Percentiles rank a stretch among this genome's conserved stretches.
Conservation (phyloP, 108 stramenopile species). For the Chaetoceros tenuissimus region DNA sequence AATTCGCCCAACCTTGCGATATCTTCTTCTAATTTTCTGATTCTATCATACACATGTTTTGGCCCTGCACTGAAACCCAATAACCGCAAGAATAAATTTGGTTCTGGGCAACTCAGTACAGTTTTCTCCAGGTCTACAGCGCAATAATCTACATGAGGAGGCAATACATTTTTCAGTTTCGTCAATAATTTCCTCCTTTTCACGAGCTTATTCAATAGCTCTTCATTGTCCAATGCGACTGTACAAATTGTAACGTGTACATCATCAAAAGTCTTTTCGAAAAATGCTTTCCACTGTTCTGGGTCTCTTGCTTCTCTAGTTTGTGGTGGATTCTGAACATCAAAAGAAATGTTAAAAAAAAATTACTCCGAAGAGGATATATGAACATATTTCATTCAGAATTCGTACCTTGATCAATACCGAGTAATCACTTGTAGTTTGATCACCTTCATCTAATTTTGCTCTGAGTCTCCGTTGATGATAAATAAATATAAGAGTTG, state of each 20-base stretch:
- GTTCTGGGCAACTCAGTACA: neutral
- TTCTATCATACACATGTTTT: neutral
- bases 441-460: conserved; percentile 33
- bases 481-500: conserved; percentile 16
- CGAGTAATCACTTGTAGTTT: conserved; percentile 60
- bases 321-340: conserved; percentile 18
- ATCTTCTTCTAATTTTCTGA: conserved; percentile 24
- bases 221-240: conserved; percentile 20
- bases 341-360: neutral
- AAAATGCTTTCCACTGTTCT: conserved; percentile 58
- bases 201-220: conserved; percentile 9
- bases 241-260: conserved; percentile 15
- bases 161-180: conserved; percentile 4
- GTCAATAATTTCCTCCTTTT: conserved; percentile 7
- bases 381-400: neutral
- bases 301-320: conserved; percentile 39
- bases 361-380: conserved; percentile 17
- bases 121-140: conserved; percentile 4
- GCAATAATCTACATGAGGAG: neutral
- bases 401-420: conserved; percentile 24
- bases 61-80: neutral
- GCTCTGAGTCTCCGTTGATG: conserved; percentile 27
- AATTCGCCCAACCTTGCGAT: conserved; percentile 17
- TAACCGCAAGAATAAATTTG: neutral
- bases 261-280: conserved; percentile 21